Conservation (phyloP, 225 moss, liverwort and hornwort genomes). For the Physcomitrium patens region DNA sequence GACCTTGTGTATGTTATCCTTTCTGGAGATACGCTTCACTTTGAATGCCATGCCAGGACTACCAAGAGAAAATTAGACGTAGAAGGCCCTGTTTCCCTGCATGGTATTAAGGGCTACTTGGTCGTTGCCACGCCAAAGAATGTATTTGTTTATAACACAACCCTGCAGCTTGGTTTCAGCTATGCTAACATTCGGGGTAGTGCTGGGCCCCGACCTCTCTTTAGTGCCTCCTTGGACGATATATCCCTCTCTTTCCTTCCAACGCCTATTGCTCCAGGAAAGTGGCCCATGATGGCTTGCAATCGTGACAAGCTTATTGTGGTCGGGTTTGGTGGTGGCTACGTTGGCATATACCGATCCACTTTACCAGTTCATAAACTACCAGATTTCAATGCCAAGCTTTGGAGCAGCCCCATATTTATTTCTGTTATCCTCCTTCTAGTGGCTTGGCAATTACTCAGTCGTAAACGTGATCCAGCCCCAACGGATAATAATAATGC, state of each 20-base stretch:
- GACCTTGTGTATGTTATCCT: slow-evolving; percentile 80
- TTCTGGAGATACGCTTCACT: slow-evolving; percentile 80
- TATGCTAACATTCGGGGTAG: slow-evolving; percentile 75
- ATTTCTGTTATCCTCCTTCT: slow-evolving; percentile 65
- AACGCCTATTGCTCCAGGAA: slow-evolving; percentile 54
- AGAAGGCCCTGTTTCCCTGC: slow-evolving; percentile 64
- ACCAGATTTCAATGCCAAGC: slow-evolving; percentile 76
- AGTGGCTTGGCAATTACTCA: slow-evolving; percentile 73
- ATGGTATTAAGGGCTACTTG: slow-evolving; percentile 85
- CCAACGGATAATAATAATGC: slow-evolving; percentile 36
- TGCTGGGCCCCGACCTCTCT: slow-evolving; percentile 73
- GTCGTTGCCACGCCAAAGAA: slow-evolving; percentile 64
- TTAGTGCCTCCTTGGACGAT: slow-evolving; percentile 69
- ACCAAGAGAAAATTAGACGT: slow-evolving; percentile 73
- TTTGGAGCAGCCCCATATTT: slow-evolving; percentile 85
- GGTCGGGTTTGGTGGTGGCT: slow-evolving; percentile 81
- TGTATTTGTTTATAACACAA: slow-evolving; percentile 81
- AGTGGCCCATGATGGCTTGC: slow-evolving; percentile 81
- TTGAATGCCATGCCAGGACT: slow-evolving; percentile 85
- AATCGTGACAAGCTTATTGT: slow-evolving; percentile 87
- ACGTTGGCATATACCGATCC: slow-evolving; percentile 87
- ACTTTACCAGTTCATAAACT: slow-evolving; percentile 69
- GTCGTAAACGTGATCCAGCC: slow-evolving; percentile 60
- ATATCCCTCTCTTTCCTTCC: slow-evolving; percentile 75
- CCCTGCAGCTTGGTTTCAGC: slow-evolving; percentile 76